A percentile compares a stretch with the other conserved stretches of the same genome.
Evolutionary conservation across 106 monocot genomes (phyloP).

Genomic region (Allium sativum): DNA sequence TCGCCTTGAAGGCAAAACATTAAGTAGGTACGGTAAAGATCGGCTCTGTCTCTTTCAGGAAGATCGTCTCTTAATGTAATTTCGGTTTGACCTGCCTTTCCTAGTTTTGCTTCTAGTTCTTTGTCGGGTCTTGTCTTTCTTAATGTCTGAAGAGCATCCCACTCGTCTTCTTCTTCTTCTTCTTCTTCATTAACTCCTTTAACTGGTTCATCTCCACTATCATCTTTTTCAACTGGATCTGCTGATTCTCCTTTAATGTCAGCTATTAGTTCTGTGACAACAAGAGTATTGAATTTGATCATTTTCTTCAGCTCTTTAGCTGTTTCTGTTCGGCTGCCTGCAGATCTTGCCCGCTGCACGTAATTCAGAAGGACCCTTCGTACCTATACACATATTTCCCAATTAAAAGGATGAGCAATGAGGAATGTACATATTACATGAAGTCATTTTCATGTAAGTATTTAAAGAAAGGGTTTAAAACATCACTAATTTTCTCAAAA

Average conservation of each 20-base stretch:
- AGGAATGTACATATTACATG: too few species aligned
- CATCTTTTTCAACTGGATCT: too few species aligned
- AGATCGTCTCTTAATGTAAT: constrained; percentile 89
- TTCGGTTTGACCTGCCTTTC: constrained; percentile 67
- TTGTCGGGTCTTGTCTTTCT: constrained; percentile 64
- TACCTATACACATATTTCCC: constrained; percentile 33
- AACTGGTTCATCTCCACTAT: not conserved
- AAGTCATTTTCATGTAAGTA: too few species aligned
- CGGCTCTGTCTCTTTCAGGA: constrained; percentile 69
- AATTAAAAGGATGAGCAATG: too few species aligned
- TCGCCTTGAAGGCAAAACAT: constrained; percentile 86
- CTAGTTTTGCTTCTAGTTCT: constrained; percentile 51
- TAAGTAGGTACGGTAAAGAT: constrained; percentile 80
- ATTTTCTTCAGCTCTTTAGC: constrained; percentile 94
- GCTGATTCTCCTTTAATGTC: constrained; percentile 86
- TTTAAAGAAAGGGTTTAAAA: too few species aligned
- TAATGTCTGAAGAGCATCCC: constrained; percentile 71
- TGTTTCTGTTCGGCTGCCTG: constrained; percentile 65
- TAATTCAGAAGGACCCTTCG: constrained; percentile 75
- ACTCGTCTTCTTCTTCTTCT: constrained; percentile 62
- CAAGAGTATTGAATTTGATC: constrained; percentile 77
- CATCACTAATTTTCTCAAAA: too few species aligned
- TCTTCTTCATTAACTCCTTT: constrained; percentile 31
- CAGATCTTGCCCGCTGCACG: constrained; percentile 51
- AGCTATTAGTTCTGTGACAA: constrained; percentile 70